Conservation (phyloP, 345 rosid genomes). For the Salix suchowensis region DNA sequence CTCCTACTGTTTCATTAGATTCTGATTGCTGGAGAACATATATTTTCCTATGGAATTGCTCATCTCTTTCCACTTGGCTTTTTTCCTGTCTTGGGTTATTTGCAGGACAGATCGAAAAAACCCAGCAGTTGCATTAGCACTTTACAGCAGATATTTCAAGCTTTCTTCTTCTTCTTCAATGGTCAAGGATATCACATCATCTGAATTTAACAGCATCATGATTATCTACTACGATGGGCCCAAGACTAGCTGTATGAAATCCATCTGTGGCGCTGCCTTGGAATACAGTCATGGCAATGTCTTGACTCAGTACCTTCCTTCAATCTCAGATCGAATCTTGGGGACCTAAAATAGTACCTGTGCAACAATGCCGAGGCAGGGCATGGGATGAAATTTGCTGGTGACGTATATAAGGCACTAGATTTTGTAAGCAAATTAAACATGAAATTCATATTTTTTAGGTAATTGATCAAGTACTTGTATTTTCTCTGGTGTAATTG, state of each 20-base stretch:
- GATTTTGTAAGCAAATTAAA: neutral
- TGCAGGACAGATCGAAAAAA: slow-evolving; percentile 19
- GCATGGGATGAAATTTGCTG: neutral
- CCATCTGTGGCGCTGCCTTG: neutral
- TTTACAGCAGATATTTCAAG: slow-evolving; percentile 28
- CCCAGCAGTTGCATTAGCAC: slow-evolving; percentile 31
- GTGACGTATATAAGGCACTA: neutral
- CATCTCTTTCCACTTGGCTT: neutral
- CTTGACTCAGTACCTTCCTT: slow-evolving; percentile 36
- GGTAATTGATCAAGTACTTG: neutral
- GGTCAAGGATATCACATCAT: slow-evolving; percentile 12
- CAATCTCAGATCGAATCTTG: slow-evolving; percentile 25
- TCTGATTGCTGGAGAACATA: neutral
- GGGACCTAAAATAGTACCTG: slow-evolving; percentile 9
- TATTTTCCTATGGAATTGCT: neutral
- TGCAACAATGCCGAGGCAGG: neutral
- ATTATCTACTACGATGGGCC: slow-evolving; percentile 10
- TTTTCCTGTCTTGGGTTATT: neutral
- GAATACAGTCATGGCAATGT: slow-evolving; percentile 15
- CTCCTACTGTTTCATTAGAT: neutral
- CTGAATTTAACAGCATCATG: neutral
- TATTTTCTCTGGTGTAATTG: neutral
- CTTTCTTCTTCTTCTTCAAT: slow-evolving; percentile 35
- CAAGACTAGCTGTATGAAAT: neutral
- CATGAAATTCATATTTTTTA: neutral